These are phyloP conservation scores for Coemansia sp. DNA, from an alignment of 192 early-diverging fungal genomes.

Conservation along the genomic window DNA sequence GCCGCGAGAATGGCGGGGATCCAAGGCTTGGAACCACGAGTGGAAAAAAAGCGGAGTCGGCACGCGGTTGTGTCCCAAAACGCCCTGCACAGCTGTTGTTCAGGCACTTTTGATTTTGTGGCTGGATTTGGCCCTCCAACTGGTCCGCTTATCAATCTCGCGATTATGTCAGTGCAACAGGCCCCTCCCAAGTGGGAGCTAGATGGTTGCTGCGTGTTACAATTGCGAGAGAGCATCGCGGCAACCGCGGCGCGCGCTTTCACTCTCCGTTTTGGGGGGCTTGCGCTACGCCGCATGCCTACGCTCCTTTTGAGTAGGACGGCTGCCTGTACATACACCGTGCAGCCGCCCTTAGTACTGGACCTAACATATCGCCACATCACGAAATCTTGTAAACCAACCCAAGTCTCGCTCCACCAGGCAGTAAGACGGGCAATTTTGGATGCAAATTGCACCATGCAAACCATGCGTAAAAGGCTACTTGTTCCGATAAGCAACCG, in stretches of 20 bases:
- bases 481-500: too few relatives aligned
- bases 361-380: slow-evolving; percentile 28
- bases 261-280: slow-evolving; percentile 49
- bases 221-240: slow-evolving; percentile 39
- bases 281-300: slow-evolving; percentile 22
- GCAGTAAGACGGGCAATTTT: background rate
- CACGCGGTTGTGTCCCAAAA: slow-evolving; percentile 24
- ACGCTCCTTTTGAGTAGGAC: slow-evolving; percentile 55
- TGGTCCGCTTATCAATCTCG: slow-evolving; percentile 21
- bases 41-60: background rate
- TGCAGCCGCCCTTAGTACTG: slow-evolving; percentile 53
- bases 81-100: background rate
- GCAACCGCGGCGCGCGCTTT: slow-evolving; percentile 21
- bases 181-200: slow-evolving; percentile 3
- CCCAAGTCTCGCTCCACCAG: background rate
- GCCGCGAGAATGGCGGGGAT: too few relatives aligned
- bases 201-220: slow-evolving; percentile 49
- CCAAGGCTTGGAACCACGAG: background rate
- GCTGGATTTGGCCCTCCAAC: background rate
- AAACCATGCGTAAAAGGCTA: background rate
- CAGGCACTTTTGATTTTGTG: background rate
- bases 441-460: background rate
- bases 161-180: slow-evolving; percentile 49
- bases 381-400: background rate
- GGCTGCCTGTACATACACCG: slow-evolving; percentile 9